Conservation (phyloP, 2,329 filamentous ascomycete genomes). For the Fonsecaea monophora region DNA sequence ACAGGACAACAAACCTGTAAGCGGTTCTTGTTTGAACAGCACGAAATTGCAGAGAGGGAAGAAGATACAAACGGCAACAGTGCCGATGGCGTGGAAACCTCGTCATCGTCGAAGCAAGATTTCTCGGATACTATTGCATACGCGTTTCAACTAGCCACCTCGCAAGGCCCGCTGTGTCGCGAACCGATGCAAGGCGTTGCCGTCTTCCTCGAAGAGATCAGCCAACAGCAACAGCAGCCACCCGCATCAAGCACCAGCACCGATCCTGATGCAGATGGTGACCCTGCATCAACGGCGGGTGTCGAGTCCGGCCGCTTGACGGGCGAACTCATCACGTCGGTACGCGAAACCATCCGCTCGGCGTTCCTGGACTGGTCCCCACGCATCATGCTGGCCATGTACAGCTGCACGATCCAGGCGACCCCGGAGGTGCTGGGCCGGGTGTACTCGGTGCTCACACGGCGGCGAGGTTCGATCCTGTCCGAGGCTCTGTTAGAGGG, state of each 20-base stretch:
- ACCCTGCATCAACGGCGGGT: constrained; percentile 42
- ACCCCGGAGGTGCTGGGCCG: constrained; percentile 88
- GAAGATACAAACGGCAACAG: constrained; percentile 24
- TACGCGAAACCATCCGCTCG: constrained; percentile 80
- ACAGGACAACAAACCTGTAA: constrained; percentile 75
- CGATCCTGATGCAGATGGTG: constrained; percentile 55
- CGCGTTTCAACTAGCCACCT: constrained; percentile 90
- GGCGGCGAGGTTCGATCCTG: constrained; percentile 85
- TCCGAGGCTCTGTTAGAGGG: constrained; percentile 93
- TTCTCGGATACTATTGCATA: constrained; percentile 90
- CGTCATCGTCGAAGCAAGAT: constrained; percentile 62
- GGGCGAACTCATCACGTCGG: constrained; percentile 88
- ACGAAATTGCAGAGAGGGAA: constrained; percentile 37
- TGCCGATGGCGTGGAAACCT: constrained; percentile 43
- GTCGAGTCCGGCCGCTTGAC: constrained; percentile 80
- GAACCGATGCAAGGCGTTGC: constrained; percentile 94
- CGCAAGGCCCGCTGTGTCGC: constrained; percentile 87
- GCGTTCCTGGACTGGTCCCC: constrained; percentile 96
- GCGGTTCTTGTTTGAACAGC: constrained; percentile 61
- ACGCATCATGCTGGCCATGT: constrained; percentile 95
- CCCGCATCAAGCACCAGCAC: neutral
- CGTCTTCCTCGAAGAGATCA: constrained; percentile 83
- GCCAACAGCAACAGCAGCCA: constrained; percentile 51
- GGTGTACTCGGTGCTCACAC: constrained; percentile 97
- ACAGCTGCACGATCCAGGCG: constrained; percentile 95